Base-by-base conservation (phyloP, 2,329 filamentous ascomycete genomes). In the Pseudogymnoascus sp. region DNA sequence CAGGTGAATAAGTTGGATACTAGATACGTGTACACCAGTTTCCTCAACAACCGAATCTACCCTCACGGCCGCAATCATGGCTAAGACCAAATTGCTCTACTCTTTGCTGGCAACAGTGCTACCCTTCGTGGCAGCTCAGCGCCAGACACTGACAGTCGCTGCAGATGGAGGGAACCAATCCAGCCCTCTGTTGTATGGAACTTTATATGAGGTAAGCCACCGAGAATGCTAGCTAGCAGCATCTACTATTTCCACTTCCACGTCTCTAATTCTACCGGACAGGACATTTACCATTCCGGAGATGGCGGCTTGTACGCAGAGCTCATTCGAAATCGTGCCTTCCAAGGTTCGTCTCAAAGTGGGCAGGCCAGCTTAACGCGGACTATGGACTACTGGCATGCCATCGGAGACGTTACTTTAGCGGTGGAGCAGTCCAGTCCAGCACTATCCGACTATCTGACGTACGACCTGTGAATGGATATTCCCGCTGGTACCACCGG, bases 231-330 rank as follows among this genome's bases (percentile, higher is more conserved):
- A 28, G 21, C 44, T 53, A 53, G 25, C 12, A 53, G 44, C 10
- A 23, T 23, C 25, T 12, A 53, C 11, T 10, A 16, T 16, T 12
- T 16, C n/a, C 21, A 53, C 44, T 28, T 12, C 44, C 33, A 37
- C 33, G 11, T 37, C 33, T 16, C 25, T 37, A 37, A 37, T 14
- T 37, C 33, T 37, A 37, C 33, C 12, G 33, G 11, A 37, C 21
- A 59, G 60, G 40, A 63, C 11, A 69, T 69, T 63, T 68, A 68
- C 40, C 66, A 69, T 31, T 68, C 67, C 28, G 67, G 87, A 2
- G 88, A 91, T 70, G 87, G 88, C 21, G 88, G 87, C 4, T 82
- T 90, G 66, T 90, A 90, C 70, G 87, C 84, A 63, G 86, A 90
- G 70, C 74, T 90, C 63, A 80, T 90, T 64, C 81, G 79, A 59